Conservation (phyloP, 495 filamentous ascomycete genomes). For the Tetracladium setigerum region DNA sequence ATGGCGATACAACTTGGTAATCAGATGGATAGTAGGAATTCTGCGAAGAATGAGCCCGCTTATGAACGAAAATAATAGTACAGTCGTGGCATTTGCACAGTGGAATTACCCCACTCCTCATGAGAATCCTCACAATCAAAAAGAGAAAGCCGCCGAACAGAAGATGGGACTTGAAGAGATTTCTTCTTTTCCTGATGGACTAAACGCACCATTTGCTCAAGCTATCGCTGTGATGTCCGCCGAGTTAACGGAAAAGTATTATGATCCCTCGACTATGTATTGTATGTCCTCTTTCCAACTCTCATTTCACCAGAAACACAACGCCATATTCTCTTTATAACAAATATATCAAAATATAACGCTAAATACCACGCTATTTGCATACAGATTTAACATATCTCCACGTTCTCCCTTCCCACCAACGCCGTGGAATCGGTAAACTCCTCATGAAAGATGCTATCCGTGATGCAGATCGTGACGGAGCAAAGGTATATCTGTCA, state of each 20-base stretch:
- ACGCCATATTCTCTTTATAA: too few species aligned
- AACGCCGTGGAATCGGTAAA: slow-evolving; percentile 26
- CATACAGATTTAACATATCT: slow-evolving; percentile 17
- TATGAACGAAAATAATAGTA: not conserved
- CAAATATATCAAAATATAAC: too few species aligned
- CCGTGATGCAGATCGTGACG: not conserved
- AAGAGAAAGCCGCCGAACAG: too few species aligned
- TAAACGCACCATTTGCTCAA: not conserved
- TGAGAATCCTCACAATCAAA: not conserved
- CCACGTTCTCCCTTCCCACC: slow-evolving; percentile 16
- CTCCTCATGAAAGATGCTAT: not conserved
- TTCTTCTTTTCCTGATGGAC: too few species aligned
- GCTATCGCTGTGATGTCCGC: not conserved
- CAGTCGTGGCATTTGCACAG: not conserved
- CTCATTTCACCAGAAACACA: not conserved
- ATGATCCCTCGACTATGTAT: not conserved
- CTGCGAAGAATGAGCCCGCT: too few species aligned
- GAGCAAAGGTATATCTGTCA: not conserved
- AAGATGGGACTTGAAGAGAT: too few species aligned
- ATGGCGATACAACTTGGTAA: too few species aligned
- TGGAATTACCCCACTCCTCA: not conserved
- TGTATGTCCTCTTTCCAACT: not conserved
- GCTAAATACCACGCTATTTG: not conserved
- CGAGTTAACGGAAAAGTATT: not conserved
- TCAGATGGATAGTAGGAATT: too few species aligned